Conservation (phyloP, 108 stramenopile species). For the Discostella pseudostelligera region DNA sequence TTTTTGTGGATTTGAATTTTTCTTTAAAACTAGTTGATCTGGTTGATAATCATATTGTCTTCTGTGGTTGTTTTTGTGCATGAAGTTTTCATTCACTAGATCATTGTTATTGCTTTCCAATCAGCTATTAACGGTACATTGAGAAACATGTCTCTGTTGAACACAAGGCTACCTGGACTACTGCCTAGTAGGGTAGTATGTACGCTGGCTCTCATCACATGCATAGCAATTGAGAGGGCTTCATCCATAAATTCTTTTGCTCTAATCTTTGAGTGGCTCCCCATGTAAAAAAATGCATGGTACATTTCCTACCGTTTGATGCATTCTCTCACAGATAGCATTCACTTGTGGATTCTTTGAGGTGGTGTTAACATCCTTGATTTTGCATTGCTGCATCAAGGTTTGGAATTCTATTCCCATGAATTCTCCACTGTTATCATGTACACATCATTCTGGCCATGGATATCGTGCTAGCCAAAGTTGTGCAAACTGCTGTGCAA, state of each 20-base stretch:
- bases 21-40: too few relatives aligned
- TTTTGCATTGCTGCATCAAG: constrained; percentile 2
- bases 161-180: constrained; percentile 48
- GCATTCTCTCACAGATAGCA: constrained; percentile 43
- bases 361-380: constrained; percentile 19
- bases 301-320: constrained; percentile 38
- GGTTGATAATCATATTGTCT: too few relatives aligned
- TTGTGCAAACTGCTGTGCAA: constrained; percentile 25
- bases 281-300: constrained; percentile 20
- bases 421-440: constrained; percentile 55
- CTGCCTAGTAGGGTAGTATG: constrained; percentile 8
- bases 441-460: constrained; percentile 25
- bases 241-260: constrained; percentile 27
- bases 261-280: constrained; percentile 5
- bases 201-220: constrained; percentile 26
- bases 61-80: too few relatives aligned
- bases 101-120: neutral
- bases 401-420: constrained; percentile 30
- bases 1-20: too few relatives aligned
- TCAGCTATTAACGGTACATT: constrained; percentile 33
- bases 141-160: constrained; percentile 48
- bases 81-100: too few relatives aligned
- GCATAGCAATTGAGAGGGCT: constrained; percentile 16
- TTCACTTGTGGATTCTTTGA: constrained; percentile 53
- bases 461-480: constrained; percentile 55